Evolutionary conservation across 2,329 filamentous ascomycete species (phyloP).

Genomic region (Hypocreales sp.): DNA sequence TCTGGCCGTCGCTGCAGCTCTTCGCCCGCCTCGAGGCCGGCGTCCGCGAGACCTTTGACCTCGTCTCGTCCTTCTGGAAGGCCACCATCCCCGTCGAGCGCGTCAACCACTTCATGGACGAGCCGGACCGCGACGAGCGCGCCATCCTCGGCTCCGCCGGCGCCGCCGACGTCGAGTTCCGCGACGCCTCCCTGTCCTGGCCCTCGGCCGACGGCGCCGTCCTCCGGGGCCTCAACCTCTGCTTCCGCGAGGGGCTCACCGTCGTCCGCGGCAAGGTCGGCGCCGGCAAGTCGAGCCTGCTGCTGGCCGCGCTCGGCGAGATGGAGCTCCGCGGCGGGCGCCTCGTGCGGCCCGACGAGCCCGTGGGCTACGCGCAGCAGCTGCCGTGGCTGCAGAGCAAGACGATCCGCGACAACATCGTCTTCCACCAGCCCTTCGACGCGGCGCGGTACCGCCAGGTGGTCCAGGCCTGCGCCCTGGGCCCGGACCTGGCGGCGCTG

Average conservation of each 20-base stretch:
- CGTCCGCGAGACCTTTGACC: slow-evolving; percentile 56
- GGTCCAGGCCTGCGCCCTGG: slow-evolving; percentile 43
- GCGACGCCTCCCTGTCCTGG: slow-evolving; percentile 62
- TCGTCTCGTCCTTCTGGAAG: slow-evolving; percentile 66
- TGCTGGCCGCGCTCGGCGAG: slow-evolving; percentile 44
- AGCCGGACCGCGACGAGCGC: slow-evolving; percentile 56
- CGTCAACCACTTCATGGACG: slow-evolving; percentile 74
- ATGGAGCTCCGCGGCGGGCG: slow-evolving; percentile 48
- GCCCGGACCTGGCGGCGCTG: slow-evolving; percentile 39
- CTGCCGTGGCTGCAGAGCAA: slow-evolving; percentile 51
- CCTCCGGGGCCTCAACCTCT: slow-evolving; percentile 28
- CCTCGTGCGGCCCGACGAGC: slow-evolving; percentile 29
- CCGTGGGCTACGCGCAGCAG: slow-evolving; percentile 41
- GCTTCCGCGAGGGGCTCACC: slow-evolving; percentile 33
- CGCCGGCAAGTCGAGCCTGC: slow-evolving; percentile 43
- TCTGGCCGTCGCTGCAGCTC: slow-evolving; percentile 73
- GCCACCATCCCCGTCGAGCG: slow-evolving; percentile 68
- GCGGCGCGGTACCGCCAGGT: slow-evolving; percentile 39
- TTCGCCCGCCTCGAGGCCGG: slow-evolving; percentile 62
- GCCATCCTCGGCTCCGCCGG: slow-evolving; percentile 18
- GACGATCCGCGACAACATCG: slow-evolving; percentile 48
- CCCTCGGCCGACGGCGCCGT: slow-evolving; percentile 46
- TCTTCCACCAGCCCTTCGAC: slow-evolving; percentile 44
- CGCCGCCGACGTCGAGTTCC: slow-evolving; percentile 32
- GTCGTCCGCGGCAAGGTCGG: slow-evolving; percentile 44